Evolutionary conservation across 768 basidiomycete genomes (phyloP), one percentile per base, ranked within the genome.

Genomic region (Hemileccinum impolitum): DNA sequence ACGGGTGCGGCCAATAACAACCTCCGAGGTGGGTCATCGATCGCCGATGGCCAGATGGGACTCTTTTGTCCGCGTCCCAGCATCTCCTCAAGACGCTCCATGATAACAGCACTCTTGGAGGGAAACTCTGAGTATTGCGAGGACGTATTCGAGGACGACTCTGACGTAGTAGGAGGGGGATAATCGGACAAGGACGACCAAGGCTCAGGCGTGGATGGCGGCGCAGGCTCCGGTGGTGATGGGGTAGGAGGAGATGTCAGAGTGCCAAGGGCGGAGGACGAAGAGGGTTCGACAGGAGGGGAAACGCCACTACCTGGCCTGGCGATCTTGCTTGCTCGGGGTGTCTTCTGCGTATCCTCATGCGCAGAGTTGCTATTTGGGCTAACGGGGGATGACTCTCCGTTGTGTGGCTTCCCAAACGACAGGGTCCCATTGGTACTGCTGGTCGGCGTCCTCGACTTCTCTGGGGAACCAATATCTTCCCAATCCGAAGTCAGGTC

Each of bases 1-100:
- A 95, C 89, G 2, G 93, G 87, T 3, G 88, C 87, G 2, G 88
- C 86, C 36, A 94, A 72, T 14, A 96, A 71, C 35, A 97, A 71
- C 65, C 87, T 92, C 37, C 96, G 81, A 7, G 92, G 90, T 14
- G 93, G 90, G 53, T 90, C 83, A 55, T 95, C 92, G 43, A 94
- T 74, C 25, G 77, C 76, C 39, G 79, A 76, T 6, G 86, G 73
- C 77, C 79, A 80, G 58, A 81, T 69, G 1, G 77, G 72, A 64
- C 76, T 78, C 59, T 74, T 81, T 13, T 79, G 75, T 23, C 81
- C 82, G 43, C 80, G 76, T 26, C 78, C 73, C n/a, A 90, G 70
- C 56, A 78, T 77, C 50, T 87, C 86, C 31, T 90, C 85, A 35
- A 91, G 72, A 12, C 81, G 78, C 45, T 87, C 84, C 48, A 90